Percentiles rank a stretch among this genome's conserved stretches.
Evolutionary conservation across 139 green algal species (phyloP).

Genomic region (Chlorella sp.): DNA sequence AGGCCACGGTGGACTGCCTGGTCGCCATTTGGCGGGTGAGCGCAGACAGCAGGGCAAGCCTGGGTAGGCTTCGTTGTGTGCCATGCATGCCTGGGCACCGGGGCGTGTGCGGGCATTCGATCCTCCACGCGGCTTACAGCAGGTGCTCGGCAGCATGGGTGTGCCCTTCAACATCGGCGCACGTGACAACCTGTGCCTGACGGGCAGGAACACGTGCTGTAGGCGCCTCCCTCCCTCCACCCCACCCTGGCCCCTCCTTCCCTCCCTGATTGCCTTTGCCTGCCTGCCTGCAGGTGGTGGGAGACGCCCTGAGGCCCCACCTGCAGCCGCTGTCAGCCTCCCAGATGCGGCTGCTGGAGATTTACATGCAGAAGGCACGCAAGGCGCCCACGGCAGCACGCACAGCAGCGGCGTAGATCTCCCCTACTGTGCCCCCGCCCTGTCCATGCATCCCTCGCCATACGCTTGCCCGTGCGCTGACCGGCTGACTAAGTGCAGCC

Average conservation of each 20-base stretch:
- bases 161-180: not conserved
- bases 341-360: constrained; percentile 74
- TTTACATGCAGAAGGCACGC: constrained; percentile 58
- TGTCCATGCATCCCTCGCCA: not conserved
- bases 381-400: not conserved
- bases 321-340: constrained; percentile 54
- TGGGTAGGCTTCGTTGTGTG: too few relatives aligned
- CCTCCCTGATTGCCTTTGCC: not conserved
- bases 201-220: not conserved
- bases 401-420: not conserved
- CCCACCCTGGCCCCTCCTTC: too few relatives aligned
- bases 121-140: too few relatives aligned
- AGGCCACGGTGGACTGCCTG: constrained; percentile 65
- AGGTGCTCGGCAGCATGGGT: not conserved
- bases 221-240: not conserved
- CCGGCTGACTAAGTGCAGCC: too few relatives aligned
- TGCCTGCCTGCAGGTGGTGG: constrained; percentile 36
- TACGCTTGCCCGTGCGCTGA: not conserved
- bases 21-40: constrained; percentile 61
- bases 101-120: too few relatives aligned
- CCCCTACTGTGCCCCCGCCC: too few relatives aligned
- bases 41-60: too few relatives aligned
- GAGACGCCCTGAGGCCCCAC: constrained; percentile 59
- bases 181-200: not conserved
- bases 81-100: not conserved